Evolutionary conservation across 257 asterid species (phyloP), one percentile per base, ranked within the genome.

Genomic region (Scutellaria galericulata): DNA sequence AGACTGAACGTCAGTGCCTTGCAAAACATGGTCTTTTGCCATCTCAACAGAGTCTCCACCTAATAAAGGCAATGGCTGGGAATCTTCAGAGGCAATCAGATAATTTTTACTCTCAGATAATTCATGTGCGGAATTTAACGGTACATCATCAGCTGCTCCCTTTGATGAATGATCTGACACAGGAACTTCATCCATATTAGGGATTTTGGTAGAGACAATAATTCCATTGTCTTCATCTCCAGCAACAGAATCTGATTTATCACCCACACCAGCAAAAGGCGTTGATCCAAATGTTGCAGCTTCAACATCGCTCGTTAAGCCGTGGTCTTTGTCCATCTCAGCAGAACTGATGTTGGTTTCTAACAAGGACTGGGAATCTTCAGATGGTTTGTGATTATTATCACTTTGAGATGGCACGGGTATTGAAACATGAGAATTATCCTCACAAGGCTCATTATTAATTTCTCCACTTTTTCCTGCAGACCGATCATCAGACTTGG

Each of bases 301-400:
- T 81, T 73, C 78, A 47, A 39, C 44, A 46, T 55, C 48, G 53
- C 46, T 37, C 18, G 55, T 15, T 56, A 73, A 61, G 50, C n/a
- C 75, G 63, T 67, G 82, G 51, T 68, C 76, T 48, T 73, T 83
- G 44, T 66, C 75, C 60, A 68, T 57, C 79, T 39, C 79, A 76
- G 39, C 61, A 7, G 73, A 75, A 57, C 50, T 66, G 65, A 61
- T 74, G 35, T 60, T 69, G 63, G 42, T 9, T 66, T 37, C 56
- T 31, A 62, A 60, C 46, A 65, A 51, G 39, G 61, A 46, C 56
- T 60, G 77, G 41, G 83, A 46, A 55, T 46, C 82, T 64, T 54
- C 84, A 54, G 84, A 80, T 68, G 64, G 50, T 66, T 53, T 58
- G 37, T 10, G 50, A 48, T 53, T 50, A 77, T 64, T 75, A 27